Percentiles rank a stretch among this genome's conserved stretches.
Evolutionary conservation across 139 green algal species (phyloP).

Genomic region (Chlamydomonas sphaeroides): DNA sequence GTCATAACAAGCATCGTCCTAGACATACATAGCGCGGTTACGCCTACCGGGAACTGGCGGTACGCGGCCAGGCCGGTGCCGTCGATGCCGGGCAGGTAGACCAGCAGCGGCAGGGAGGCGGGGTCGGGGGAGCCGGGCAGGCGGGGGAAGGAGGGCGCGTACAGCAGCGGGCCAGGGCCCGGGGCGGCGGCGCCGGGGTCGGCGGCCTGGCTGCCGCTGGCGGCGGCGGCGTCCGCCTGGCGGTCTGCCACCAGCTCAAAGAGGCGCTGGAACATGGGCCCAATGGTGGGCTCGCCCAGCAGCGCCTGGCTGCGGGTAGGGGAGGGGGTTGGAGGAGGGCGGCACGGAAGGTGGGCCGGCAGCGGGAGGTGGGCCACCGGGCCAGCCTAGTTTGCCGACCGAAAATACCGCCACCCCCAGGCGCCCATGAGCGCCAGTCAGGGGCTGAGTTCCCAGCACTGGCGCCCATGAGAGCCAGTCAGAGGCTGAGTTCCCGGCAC

Average conservation of each 20-base stretch:
- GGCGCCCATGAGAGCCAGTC: too few relatives aligned
- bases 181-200: neutral
- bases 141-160: slow-evolving; percentile 25
- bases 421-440: too few relatives aligned
- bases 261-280: slow-evolving; percentile 19
- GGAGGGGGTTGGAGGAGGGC: too few relatives aligned
- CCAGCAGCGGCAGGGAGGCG: slow-evolving; percentile 71
- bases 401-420: too few relatives aligned
- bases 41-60: slow-evolving; percentile 82
- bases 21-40: too few relatives aligned
- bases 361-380: too few relatives aligned
- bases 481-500: too few relatives aligned
- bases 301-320: too few relatives aligned
- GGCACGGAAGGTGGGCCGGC: too few relatives aligned
- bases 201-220: neutral
- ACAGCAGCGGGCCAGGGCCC: slow-evolving; percentile 17
- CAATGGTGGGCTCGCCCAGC: slow-evolving; percentile 10
- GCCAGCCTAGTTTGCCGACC: too few relatives aligned
- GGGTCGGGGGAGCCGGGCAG: neutral
- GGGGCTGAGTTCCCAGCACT: too few relatives aligned
- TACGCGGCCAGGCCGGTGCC: slow-evolving; percentile 81
- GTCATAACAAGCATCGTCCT: too few relatives aligned
- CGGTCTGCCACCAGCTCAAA: neutral
- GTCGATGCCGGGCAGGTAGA: slow-evolving; percentile 85
- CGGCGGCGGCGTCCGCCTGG: neutral